Conservation (phyloP, 2,329 filamentous ascomycete species). For the Fusarium sp. region DNA sequence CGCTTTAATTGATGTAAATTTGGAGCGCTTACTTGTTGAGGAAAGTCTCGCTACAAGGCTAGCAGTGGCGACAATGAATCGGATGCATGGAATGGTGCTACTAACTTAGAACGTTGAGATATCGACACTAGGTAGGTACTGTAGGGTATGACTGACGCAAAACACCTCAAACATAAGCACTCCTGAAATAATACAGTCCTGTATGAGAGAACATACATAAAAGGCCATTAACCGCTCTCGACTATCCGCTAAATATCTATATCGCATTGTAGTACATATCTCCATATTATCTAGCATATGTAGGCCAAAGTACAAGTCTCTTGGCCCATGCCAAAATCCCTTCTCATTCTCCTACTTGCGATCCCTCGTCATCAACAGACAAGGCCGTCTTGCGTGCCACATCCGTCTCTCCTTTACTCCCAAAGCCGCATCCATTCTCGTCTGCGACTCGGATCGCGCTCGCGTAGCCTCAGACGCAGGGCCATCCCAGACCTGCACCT, state of each 20-base stretch:
- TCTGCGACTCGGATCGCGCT: slow-evolving; percentile 66
- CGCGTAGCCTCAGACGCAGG: slow-evolving; percentile 51
- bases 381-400: slow-evolving; percentile 73
- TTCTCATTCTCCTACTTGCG: slow-evolving; percentile 38
- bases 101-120: slow-evolving; percentile 9
- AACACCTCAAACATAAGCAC: neutral
- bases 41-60: slow-evolving; percentile 28
- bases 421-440: slow-evolving; percentile 69
- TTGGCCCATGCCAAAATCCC: slow-evolving; percentile 12
- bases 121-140: neutral
- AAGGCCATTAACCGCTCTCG: slow-evolving; percentile 27
- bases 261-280: slow-evolving; percentile 16
- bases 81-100: slow-evolving; percentile 13
- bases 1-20: neutral
- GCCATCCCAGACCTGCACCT: slow-evolving; percentile 70
- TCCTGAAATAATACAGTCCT: neutral
- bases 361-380: slow-evolving; percentile 67
- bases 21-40: neutral
- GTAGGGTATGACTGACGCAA: neutral
- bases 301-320: slow-evolving; percentile 5
- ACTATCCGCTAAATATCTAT: slow-evolving; percentile 27
- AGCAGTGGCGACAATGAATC: slow-evolving; percentile 31
- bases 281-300: slow-evolving; percentile 24
- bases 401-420: slow-evolving; percentile 72
- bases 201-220: neutral